Conservation (phyloP, 2,329 filamentous ascomycete species). For the Bipolaris gigantea region DNA sequence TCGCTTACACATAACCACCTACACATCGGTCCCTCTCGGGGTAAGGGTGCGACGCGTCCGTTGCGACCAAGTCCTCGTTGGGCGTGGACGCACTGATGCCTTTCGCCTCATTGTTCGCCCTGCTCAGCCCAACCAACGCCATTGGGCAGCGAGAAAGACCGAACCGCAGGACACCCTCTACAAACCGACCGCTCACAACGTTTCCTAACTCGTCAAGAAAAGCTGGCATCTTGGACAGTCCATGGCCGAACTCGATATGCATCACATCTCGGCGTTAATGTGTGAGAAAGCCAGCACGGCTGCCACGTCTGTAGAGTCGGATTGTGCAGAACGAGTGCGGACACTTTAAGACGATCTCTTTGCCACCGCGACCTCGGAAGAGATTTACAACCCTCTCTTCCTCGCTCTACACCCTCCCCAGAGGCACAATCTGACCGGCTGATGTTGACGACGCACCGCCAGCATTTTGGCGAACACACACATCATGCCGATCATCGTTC, state of each 20-base stretch:
- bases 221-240: slow-evolving; percentile 8
- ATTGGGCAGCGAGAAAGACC: slow-evolving; percentile 31
- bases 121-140: slow-evolving; percentile 30
- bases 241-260: slow-evolving; percentile 9
- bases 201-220: slow-evolving; percentile 6
- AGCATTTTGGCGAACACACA: slow-evolving; percentile 15
- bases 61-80: slow-evolving; percentile 21
- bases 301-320: slow-evolving; percentile 25
- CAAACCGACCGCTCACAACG: slow-evolving; percentile 10
- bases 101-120: slow-evolving; percentile 37
- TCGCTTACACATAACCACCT: slow-evolving; percentile 12
- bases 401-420: slow-evolving; percentile 4
- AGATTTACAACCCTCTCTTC: slow-evolving; percentile 4
- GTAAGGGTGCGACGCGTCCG: slow-evolving; percentile 10
- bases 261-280: slow-evolving; percentile 8
- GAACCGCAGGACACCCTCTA: slow-evolving; percentile 17
- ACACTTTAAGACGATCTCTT: slow-evolving; percentile 32
- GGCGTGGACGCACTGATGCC: slow-evolving; percentile 32
- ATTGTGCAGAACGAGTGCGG: slow-evolving; percentile 9
- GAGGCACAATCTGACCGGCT: background rate
- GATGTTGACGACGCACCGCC: slow-evolving; percentile 6
- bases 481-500: slow-evolving; percentile 21
- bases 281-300: slow-evolving; percentile 15
- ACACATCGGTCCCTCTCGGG: slow-evolving; percentile 15
- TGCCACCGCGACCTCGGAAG: slow-evolving; percentile 20